Evolutionary conservation across 306 rosid genomes (phyloP), one percentile per base, ranked within the genome.

Genomic region (Canavalia gladiata): DNA sequence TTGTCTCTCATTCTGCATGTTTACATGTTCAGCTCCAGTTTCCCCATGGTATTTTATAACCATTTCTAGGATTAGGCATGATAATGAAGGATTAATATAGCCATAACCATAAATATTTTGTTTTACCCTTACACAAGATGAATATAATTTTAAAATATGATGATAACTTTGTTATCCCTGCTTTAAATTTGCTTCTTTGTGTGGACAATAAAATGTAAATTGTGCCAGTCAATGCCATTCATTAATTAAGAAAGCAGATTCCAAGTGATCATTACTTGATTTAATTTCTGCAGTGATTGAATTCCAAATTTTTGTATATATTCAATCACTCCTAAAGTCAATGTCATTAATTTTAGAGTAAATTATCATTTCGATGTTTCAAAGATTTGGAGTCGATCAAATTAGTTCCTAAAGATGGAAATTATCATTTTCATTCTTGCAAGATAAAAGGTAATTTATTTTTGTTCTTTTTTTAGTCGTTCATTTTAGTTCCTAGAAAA

Each of bases 1-100:
- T 73, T 52, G 18, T 62, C 62, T 56, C 68, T 33, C 29, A 54
- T 51, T 49, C 9, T 42, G 29, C 42, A 57, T 50, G n/a, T 72
- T 25, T 4, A 56, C 3, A 35, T 76, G 56, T 28, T 66, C 73
- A 5, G 4, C 64, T 5, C 50, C 75, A 6, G 4, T 28, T 69
- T 41, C 33, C 46, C 31, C 13, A 5, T 13, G 29, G 46, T 49
- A 62, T 72, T 65, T 55, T 56, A 56, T 46, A 29, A 50, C 42
- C 6, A 0, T 56, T 68, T 50, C 33, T 69, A 12, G 43, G 18
- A 54, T 54, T 45, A 59, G 34, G 75, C 72, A 18, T 78, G 25
- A 11, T 52, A 71, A 80, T 37, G 9, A 50, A 77, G 1, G 35
- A 41, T 35, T n/a, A 49, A 52, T 43, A 41, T 66, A 57, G 28